Evolutionary conservation across 2,329 filamentous ascomycete species (phyloP).

Genomic region (Colletotrichum viniferum): DNA sequence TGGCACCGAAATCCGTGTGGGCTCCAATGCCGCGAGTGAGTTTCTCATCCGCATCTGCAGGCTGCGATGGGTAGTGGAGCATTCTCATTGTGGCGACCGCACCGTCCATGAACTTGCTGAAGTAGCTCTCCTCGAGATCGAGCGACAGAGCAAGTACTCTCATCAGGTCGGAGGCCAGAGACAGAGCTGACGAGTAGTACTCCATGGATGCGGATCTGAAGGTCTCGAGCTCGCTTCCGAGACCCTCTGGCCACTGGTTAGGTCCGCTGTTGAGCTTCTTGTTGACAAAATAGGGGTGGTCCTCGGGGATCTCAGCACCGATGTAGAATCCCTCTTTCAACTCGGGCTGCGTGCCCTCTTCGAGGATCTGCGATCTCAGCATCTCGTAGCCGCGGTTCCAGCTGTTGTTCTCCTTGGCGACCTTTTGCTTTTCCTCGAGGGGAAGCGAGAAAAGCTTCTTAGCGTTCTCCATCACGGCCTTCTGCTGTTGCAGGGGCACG

Average conservation of each 20-base stretch:
- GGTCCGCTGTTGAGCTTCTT: conserved; percentile 43
- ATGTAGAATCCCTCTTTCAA: conserved; percentile 51
- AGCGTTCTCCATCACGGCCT: conserved; percentile 42
- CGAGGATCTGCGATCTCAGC: conserved; percentile 48
- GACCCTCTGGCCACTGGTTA: conserved; percentile 46
- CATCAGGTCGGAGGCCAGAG: conserved; percentile 43
- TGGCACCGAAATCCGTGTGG: conserved; percentile 61
- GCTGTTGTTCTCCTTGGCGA: conserved; percentile 40
- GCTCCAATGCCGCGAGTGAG: conserved; percentile 46
- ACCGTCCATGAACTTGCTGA: conserved; percentile 47
- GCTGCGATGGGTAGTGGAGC: conserved; percentile 53
- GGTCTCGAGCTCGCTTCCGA: conserved; percentile 29
- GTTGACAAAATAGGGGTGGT: conserved; percentile 45
- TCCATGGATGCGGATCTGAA: conserved; percentile 43
- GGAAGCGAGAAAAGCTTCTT: conserved; percentile 50
- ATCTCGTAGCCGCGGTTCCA: conserved; percentile 56
- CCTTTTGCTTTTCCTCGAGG: conserved; percentile 46
- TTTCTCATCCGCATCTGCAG: conserved; percentile 33
- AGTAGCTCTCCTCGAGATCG: conserved; percentile 43
- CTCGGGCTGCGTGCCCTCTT: conserved; percentile 47
- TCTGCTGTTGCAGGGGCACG: conserved; percentile 43
- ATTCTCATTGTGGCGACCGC: conserved; percentile 48
- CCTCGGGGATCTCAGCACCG: conserved; percentile 42
- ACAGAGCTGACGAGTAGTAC: conserved; percentile 44
- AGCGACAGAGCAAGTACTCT: conserved; percentile 46